Evolutionary conservation across 768 basidiomycete genomes (phyloP), one percentile per base, ranked within the genome.

Genomic region (Naganishia onofrii): DNA sequence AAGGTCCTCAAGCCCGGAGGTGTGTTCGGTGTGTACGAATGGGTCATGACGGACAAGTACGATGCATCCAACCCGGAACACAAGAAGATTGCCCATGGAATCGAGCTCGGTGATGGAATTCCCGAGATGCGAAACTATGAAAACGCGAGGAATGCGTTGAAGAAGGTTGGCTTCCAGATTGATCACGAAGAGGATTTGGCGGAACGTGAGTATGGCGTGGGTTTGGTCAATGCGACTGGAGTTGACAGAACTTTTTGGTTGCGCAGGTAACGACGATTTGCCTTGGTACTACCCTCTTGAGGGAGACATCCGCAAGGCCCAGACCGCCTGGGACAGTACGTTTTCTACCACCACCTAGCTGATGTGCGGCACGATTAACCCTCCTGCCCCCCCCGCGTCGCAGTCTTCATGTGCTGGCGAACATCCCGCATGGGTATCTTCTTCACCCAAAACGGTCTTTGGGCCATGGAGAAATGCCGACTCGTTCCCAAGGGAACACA

Each of bases 1-100:
- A 91, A 90, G 82, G 90, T 96, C 32, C 85, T 98, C 76, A 98
- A 97, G 84, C 95, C 95, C 0, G 95, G 94, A 83, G 95, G 95
- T 72, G 84, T 90, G 90, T 96, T 96, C 81, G 95, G 94, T 77
- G 90, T 98, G 44, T 99, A 98, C 82, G 96, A 98, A 80, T 99
- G 95, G 95, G 89, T 88, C 82, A 97, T 99, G 96, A 97, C 96
- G 23, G 93, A 97, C 81, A 79, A 82, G 94, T 94, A 91, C 90
- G 97, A 82, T 86, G 90, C 46, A 86, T 89, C 55, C 66, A 90
- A 85, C 78, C 90, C 93, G 21, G 82, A 85, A 66, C 95, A 98
- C 86, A 94, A 93, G 83, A 86, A 86, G 54, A 88, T 98, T 69
- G 91, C 92, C 15, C 93, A 97, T 83, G 86, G 86, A 71, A 89